Conservation (phyloP, 768 basidiomycete species). For the Collybia mongolica region DNA sequence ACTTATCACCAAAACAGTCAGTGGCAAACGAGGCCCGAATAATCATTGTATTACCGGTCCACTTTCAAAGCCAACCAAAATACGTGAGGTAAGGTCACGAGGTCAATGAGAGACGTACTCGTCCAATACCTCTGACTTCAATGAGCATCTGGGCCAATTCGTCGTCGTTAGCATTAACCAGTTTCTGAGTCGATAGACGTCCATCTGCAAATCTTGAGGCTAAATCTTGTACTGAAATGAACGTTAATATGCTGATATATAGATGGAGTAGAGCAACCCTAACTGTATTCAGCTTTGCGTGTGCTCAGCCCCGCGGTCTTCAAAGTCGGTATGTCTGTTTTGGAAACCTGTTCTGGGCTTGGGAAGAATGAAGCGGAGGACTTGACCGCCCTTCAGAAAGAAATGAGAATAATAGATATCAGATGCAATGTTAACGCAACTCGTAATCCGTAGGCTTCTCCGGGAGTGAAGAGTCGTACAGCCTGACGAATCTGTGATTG, state of each 20-base stretch:
- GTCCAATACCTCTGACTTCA: slow-evolving; percentile 78
- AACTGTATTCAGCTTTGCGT: slow-evolving; percentile 91
- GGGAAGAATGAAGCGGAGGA: slow-evolving; percentile 58
- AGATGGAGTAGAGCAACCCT: slow-evolving; percentile 16
- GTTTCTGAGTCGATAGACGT: slow-evolving; percentile 68
- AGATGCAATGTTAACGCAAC: slow-evolving; percentile 28
- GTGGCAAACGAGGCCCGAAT: not conserved
- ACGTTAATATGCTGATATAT: slow-evolving; percentile 1
- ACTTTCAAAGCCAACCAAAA: slow-evolving; percentile 32
- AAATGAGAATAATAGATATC: slow-evolving; percentile 5
- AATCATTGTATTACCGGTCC: slow-evolving; percentile 48
- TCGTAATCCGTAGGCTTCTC: slow-evolving; percentile 58
- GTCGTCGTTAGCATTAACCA: slow-evolving; percentile 72
- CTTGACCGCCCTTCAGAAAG: slow-evolving; percentile 15
- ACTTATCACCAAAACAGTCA: slow-evolving; percentile 36
- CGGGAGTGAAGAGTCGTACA: slow-evolving; percentile 74
- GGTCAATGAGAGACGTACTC: slow-evolving; percentile 36
- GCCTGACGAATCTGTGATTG: slow-evolving; percentile 70
- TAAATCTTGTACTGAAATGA: slow-evolving; percentile 64
- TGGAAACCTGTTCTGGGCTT: slow-evolving; percentile 63
- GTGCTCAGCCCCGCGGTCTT: slow-evolving; percentile 75
- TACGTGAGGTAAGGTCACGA: slow-evolving; percentile 1
- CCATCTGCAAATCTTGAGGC: slow-evolving; percentile 82
- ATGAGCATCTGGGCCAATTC: slow-evolving; percentile 74
- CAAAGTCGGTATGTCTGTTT: slow-evolving; percentile 55